Evolutionary conservation across 2,329 filamentous ascomycete species (phyloP).

Genomic region (Fusarium temperatum): DNA sequence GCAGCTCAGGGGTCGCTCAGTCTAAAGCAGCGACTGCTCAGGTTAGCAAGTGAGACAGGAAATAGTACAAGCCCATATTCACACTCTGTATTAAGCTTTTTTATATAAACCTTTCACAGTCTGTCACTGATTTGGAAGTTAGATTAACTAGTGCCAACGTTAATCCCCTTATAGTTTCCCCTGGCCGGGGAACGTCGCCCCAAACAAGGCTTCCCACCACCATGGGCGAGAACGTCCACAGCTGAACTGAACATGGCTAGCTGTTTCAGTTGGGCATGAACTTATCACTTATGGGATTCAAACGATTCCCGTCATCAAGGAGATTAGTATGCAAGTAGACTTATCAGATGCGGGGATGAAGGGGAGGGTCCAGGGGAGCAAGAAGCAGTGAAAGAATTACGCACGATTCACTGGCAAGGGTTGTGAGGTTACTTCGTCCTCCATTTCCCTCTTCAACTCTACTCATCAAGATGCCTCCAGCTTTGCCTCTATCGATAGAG

Average conservation of each 20-base stretch:
- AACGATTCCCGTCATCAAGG: background rate
- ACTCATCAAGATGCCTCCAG: background rate
- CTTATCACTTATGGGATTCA: background rate
- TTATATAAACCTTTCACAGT: background rate
- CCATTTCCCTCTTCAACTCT: too few relatives aligned
- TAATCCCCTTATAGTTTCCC: background rate
- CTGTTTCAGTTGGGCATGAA: accelerated
- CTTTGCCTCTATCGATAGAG: background rate
- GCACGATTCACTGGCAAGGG: background rate
- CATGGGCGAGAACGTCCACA: too few relatives aligned
- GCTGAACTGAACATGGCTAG: background rate
- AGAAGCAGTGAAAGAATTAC: background rate
- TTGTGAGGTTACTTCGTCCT: background rate
- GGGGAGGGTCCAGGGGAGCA: accelerated
- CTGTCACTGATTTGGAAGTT: background rate
- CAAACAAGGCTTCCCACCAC: background rate
- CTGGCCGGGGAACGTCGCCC: background rate
- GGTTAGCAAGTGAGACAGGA: too few relatives aligned
- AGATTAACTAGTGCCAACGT: background rate
- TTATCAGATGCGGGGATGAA: background rate
- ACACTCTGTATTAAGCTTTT: too few relatives aligned
- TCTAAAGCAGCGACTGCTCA: too few relatives aligned
- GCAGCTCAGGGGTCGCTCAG: too few relatives aligned
- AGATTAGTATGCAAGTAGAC: background rate
- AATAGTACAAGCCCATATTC: too few relatives aligned